Conservation (phyloP, 805 yeast species). For the Tetrapisispora taiwanensis region DNA sequence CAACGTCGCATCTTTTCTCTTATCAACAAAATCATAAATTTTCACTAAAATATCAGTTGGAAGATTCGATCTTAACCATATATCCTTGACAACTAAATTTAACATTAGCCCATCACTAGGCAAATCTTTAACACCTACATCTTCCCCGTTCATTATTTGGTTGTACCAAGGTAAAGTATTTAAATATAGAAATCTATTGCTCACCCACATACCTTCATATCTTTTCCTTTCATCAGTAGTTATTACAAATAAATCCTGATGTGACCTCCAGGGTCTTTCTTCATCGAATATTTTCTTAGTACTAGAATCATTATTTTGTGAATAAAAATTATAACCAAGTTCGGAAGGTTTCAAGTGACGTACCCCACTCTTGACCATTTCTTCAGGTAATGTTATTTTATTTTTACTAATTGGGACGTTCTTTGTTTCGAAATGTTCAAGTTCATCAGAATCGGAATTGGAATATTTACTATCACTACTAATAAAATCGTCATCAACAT, state of each 20-base stretch:
- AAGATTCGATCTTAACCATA: constrained; percentile 72
- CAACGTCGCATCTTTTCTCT: constrained; percentile 57
- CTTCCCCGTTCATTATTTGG: constrained; percentile 7
- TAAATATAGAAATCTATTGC: constrained; percentile 63
- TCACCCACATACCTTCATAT: constrained; percentile 89
- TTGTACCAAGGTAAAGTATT: constrained; percentile 26
- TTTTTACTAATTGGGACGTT: neutral
- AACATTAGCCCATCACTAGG: constrained; percentile 26
- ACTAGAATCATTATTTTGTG: constrained; percentile 2
- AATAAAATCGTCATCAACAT: neutral
- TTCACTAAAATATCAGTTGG: constrained; percentile 48
- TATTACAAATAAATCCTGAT: constrained; percentile 41
- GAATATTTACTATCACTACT: neutral
- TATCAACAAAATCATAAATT: constrained; percentile 65
- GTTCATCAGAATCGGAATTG: neutral
- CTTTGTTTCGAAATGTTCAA: too few species aligned
- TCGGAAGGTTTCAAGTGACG: neutral
- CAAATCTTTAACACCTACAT: constrained; percentile 4
- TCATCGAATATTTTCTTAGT: constrained; percentile 46
- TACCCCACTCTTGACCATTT: neutral
- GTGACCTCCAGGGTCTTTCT: constrained; percentile 90
- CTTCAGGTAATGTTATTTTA: neutral
- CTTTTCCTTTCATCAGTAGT: constrained; percentile 65
- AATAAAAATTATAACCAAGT: constrained; percentile 3
- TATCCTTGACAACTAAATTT: constrained; percentile 50